Evolutionary conservation across 2,329 filamentous ascomycete genomes (phyloP), one percentile per base, ranked within the genome.

Genomic region (Cadophora luteo-olivacea): DNA sequence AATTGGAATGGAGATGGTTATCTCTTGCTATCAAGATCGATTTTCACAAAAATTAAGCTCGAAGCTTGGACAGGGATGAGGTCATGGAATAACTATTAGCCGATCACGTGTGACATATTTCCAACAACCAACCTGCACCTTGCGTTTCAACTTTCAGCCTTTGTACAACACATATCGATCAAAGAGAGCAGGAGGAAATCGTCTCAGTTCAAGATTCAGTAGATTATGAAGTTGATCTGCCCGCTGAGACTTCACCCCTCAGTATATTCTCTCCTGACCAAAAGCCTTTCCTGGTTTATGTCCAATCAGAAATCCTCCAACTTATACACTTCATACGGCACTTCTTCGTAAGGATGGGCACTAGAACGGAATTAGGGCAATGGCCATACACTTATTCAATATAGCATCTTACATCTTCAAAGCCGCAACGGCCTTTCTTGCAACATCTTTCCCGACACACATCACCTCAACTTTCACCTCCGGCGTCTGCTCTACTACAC

Each of bases 401-500:
- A 61, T 24, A 12, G 22, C 33, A 67, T 82, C 86, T 75, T 72
- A 91, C 90, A 80, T 82, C 78, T 91, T 92, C 78, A 93, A 76
- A 4, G 88, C 90, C 36, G 82, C 83, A 0, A 92, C 89, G 1
- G 85, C 90, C 49, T 82, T 82, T 69, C 80, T 82, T 0, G 83
- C 82, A 22, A 86, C 82, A 9, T 90, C 86, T 73, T 85, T 84
- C 0, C 89, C 88, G 0, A 87, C 73, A 75, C 88, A 89, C 3
- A 91, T 75, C 0, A 86, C 85, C 81, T 93, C 90, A 19, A 91
- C 86, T 60, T 84, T 83, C 1, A 85, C 82, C 78, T 92, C 90
- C 3, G 85, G 82, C 0, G 87, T 82, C 68, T 87, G 77, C 77
- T 92, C 88, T 0, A 92, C 74, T 51, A 81, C 77, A 0, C 89